Conservation (phyloP, 164 flowering plant species). For the Buxus sempervirens region DNA sequence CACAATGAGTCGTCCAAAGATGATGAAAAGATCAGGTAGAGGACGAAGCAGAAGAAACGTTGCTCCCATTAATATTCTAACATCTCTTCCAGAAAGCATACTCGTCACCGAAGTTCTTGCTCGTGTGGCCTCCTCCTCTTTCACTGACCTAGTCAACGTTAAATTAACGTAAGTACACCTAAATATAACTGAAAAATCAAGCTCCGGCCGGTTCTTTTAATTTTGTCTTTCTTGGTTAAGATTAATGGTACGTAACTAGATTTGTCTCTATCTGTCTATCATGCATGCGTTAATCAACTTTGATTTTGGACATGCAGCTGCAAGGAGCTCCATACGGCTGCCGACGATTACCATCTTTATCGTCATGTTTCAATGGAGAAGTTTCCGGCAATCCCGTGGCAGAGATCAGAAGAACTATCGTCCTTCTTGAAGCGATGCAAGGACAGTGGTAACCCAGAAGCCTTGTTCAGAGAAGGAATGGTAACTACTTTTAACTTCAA, state of each 20-base stretch:
- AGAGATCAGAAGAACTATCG: no score
- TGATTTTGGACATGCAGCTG: background rate
- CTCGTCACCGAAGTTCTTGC: constrained; percentile 10
- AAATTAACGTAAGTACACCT: background rate
- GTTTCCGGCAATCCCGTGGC: background rate
- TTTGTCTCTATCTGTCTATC: no score
- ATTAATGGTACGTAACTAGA: no score
- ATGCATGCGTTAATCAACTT: background rate
- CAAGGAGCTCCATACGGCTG: background rate
- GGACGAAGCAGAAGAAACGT: no score
- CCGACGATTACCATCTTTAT: background rate
- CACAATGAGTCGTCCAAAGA: no score
- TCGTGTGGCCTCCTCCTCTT: constrained; percentile 10
- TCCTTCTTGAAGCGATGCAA: constrained; percentile 3
- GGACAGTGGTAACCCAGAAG: constrained; percentile 15
- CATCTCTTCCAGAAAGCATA: background rate
- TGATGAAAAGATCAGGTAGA: no score
- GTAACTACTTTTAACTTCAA: background rate
- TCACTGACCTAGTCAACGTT: constrained; percentile 7
- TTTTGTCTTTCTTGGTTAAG: background rate
- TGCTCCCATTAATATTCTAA: background rate
- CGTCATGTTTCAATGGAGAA: background rate
- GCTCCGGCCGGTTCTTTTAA: background rate
- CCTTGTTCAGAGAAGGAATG: constrained; percentile 13
- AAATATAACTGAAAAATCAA: no score